These are phyloP conservation scores for Oidiodendron maius DNA, from an alignment of 495 filamentous ascomycete species.

Conservation along the genomic window DNA sequence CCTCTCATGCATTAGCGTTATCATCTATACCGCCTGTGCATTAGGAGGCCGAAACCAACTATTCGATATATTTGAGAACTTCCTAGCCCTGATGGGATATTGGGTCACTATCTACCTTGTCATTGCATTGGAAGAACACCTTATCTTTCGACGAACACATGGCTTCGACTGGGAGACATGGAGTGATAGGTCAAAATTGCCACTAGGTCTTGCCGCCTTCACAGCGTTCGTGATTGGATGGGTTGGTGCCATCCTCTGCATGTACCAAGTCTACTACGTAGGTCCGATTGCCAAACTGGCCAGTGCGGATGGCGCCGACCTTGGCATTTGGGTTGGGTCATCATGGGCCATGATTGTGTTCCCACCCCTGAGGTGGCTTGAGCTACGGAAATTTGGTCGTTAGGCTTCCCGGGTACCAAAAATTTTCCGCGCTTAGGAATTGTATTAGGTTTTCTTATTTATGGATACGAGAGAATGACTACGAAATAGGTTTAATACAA, in stretches of 20 bases:
- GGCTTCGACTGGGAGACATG: slow-evolving; percentile 57
- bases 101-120: slow-evolving; percentile 60
- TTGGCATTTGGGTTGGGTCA: background rate
- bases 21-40: slow-evolving; percentile 40
- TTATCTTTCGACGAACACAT: slow-evolving; percentile 45
- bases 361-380: background rate
- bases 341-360: background rate
- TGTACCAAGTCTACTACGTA: slow-evolving; percentile 63
- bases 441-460: too few relatives aligned
- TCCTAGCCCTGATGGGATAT: slow-evolving; percentile 69
- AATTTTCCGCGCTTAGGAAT: too few relatives aligned
- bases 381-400: background rate
- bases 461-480: too few relatives aligned
- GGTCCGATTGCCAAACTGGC: slow-evolving; percentile 49
- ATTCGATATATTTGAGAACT: slow-evolving; percentile 61
- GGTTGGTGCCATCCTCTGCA: slow-evolving; percentile 59
- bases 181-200: slow-evolving; percentile 51
- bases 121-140: slow-evolving; percentile 56
- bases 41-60: slow-evolving; percentile 55
- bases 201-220: slow-evolving; percentile 55
- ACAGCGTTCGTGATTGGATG: slow-evolving; percentile 58
- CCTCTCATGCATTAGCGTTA: background rate
- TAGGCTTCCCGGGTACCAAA: too few relatives aligned
- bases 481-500: too few relatives aligned
- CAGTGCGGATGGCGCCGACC: background rate